A percentile compares a stretch with the other conserved stretches of the same genome.
Conservation (phyloP, 352 stramenopile species). For the Phytophthora uliginosa region DNA sequence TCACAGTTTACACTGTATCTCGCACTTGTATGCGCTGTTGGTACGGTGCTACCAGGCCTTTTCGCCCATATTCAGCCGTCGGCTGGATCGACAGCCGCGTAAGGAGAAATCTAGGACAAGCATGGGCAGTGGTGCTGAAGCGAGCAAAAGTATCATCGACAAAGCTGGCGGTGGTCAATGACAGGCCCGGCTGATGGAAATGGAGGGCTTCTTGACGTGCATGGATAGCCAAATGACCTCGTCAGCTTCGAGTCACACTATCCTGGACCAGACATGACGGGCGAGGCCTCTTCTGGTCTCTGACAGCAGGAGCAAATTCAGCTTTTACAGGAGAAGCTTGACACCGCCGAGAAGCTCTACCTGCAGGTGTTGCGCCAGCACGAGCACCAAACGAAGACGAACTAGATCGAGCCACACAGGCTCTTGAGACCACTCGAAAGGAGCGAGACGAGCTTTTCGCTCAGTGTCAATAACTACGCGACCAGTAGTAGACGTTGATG, state of each 20-base stretch:
- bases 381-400: conserved; percentile 63
- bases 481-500: conserved; percentile 37
- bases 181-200: conserved; percentile 52
- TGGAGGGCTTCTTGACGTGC: conserved; percentile 65
- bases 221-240: conserved; percentile 19
- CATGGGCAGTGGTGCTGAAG: not conserved
- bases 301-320: conserved; percentile 52
- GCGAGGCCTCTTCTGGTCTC: conserved; percentile 10
- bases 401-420: conserved; percentile 39
- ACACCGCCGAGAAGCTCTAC: conserved; percentile 80
- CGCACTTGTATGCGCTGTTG: conserved; percentile 59
- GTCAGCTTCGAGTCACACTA: not conserved
- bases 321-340: conserved; percentile 67
- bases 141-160: not conserved
- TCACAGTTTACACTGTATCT: conserved; percentile 48
- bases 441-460: conserved; percentile 73
- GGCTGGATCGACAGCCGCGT: not conserved
- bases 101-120: conserved; percentile 10
- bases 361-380: conserved; percentile 75
- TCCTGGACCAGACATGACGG: conserved; percentile 8
- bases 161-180: conserved; percentile 32
- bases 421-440: conserved; percentile 46
- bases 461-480: conserved; percentile 67
- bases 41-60: conserved; percentile 72
- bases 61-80: conserved; percentile 40